Evolutionary conservation across 75 land plant genomes (phyloP), one percentile per base, ranked within the genome.

Genomic region (Pseudotsuga menziesii): DNA sequence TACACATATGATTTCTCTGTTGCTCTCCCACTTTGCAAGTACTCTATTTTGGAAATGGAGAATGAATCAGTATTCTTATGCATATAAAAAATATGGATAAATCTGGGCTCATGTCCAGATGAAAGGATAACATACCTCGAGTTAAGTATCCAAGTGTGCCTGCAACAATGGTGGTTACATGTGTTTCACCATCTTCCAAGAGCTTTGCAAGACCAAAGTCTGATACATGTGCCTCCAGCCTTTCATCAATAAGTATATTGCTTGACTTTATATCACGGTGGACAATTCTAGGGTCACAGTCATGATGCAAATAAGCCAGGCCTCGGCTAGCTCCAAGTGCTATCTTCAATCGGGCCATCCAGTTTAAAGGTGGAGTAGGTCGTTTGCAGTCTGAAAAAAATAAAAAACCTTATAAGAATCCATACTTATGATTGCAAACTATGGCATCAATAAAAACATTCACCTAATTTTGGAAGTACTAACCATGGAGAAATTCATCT

Each of bases 161-260:
- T 69, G 96, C 98, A 76, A 95, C 94, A 41, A 93, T 88, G 25
- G 97, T 95, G 5, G 98, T 93, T n/a, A 95, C 89, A 84, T 95
- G 96, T 17, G 93, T 81, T 60, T 88, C 89, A 69, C 87, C 91
- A 58, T 93, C 96, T 67, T 89, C 92, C 61, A 94, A 72, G 41
- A 96, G 85, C 74, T 96, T 96, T 36, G 97, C 98, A 70, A 96
- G 87, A 22, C 98, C 98, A 87, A 94, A 96, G 83, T 96, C 98
- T 36, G 98, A 96, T 9, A 96, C 92, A 78, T 85, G 97, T 29
- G 98, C 92, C 77, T 96, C 93, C 58, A 96, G 74, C 77, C 90
- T 94, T 27, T 81, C 83, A 80, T 94, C 97, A 36, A 96, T 86
- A 15, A 96, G 85, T 23, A 96, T 90, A 67, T 96, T 96, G 87